These are phyloP conservation scores for Trichoderma reesei DNA, from an alignment of 495 filamentous ascomycete species.

Conservation along the genomic window DNA sequence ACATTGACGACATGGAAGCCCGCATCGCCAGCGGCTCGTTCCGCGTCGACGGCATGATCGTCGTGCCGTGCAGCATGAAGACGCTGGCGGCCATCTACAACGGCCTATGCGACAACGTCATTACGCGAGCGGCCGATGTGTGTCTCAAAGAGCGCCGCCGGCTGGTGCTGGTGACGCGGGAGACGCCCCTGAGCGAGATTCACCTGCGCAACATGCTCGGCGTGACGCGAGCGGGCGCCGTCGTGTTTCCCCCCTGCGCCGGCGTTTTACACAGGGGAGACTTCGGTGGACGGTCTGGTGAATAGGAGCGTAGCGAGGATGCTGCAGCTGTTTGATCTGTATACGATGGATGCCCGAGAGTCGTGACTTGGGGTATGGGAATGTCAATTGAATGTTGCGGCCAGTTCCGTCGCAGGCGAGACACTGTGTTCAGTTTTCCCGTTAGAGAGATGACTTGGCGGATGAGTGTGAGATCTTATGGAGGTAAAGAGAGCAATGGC, in stretches of 20 bases:
- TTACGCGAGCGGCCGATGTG: conserved; percentile 36
- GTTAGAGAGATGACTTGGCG: too few species aligned
- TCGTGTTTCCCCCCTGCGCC: conserved; percentile 38
- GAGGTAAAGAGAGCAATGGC: not conserved
- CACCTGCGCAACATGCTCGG: conserved; percentile 38
- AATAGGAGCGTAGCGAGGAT: conserved; percentile 36
- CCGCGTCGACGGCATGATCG: conserved; percentile 30
- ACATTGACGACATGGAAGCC: conserved; percentile 30
- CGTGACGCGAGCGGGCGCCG: conserved; percentile 26
- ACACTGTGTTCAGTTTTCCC: too few species aligned
- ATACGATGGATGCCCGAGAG: conserved; percentile 34
- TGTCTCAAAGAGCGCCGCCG: conserved; percentile 35
- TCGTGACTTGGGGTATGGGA: conserved; percentile 16
- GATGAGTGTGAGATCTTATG: too few species aligned
- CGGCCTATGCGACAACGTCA: conserved; percentile 35
- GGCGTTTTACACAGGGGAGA: conserved; percentile 32
- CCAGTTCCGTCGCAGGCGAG: too few species aligned
- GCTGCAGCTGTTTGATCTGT: conserved; percentile 36
- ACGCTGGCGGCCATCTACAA: conserved; percentile 25
- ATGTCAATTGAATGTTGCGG: too few species aligned
- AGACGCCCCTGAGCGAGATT: conserved; percentile 38
- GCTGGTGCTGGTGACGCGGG: conserved; percentile 33
- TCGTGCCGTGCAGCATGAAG: conserved; percentile 36
- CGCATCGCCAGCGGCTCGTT: conserved; percentile 30
- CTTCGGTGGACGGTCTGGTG: conserved; percentile 28